Evolutionary conservation across 2,329 filamentous ascomycete species (phyloP).

Genomic region (Xylaria sp.): DNA sequence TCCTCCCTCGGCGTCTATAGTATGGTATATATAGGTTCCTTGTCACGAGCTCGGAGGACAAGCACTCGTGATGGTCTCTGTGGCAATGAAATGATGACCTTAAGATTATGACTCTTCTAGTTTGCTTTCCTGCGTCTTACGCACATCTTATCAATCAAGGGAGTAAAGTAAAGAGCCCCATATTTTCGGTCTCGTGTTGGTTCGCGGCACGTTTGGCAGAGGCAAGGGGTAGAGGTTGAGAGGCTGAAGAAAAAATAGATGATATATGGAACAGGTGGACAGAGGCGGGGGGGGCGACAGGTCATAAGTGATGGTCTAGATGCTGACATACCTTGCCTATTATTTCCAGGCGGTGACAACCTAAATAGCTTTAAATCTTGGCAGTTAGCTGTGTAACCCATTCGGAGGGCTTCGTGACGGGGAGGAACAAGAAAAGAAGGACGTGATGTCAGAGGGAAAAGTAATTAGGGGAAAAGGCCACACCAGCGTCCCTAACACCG

Average conservation of each 20-base stretch:
- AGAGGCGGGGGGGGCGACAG: too few relatives aligned
- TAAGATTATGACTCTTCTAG: background rate
- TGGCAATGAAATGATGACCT: background rate
- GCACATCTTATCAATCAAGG: background rate
- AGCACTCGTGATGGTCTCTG: background rate
- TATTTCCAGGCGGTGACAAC: background rate
- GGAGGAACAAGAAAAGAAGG: background rate
- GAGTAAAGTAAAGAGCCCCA: background rate
- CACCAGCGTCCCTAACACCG: constrained; percentile 13
- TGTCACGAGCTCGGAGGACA: background rate
- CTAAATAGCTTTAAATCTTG: background rate
- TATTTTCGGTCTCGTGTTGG: background rate
- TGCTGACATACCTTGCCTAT: background rate
- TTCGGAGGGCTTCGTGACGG: background rate
- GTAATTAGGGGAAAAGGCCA: constrained; percentile 1
- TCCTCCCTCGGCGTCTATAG: too few relatives aligned
- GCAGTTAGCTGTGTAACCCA: background rate
- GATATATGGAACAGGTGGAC: too few relatives aligned
- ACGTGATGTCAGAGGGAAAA: background rate
- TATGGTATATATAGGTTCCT: too few relatives aligned
- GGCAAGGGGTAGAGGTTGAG: background rate
- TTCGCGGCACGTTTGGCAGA: too few relatives aligned
- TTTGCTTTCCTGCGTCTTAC: background rate
- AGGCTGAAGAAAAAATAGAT: background rate
- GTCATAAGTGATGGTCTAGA: background rate